Evolutionary conservation across 2,329 filamentous ascomycete species (phyloP), one percentile per base, ranked within the genome.

Genomic region (Ophiostoma tasmaniense): DNA sequence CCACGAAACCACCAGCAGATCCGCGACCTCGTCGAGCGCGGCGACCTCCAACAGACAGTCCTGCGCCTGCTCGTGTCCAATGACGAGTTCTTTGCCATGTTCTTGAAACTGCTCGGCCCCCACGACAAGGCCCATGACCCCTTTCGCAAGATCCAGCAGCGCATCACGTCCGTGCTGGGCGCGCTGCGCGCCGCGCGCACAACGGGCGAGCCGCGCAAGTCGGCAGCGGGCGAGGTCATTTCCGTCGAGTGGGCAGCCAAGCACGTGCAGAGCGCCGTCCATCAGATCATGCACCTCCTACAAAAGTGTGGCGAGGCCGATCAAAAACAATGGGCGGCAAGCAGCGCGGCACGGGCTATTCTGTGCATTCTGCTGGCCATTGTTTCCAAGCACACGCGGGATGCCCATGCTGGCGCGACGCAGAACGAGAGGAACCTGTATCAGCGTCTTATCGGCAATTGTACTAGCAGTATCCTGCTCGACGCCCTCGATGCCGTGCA

Each of bases 51-150:
- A 71, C 77, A 78, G 62, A 85, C 83, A 2, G 74, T 87, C 17
- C 81, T 84, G 71, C 81, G 81, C 67, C 84, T 87, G 76, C 78
- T 87, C 20, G 77, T 86, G 28, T 79, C 81, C 71, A 85, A 85
- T 73, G 79, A 84, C 74, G 80, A 82, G 55, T 82, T 87, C 76
- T 84, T 86, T 74, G 77, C 82, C 67, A 82, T 84, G 76, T 83
- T 87, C 70, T 78, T 81, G 64, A 79, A 80, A 20, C 76, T 80
- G 10, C 79, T 82, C 68, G 76, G 77, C n/a, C 78, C 83, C 2
- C 75, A 77, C 64, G 82, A 83, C 69, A 76, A 77, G 30, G 76
- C 81, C 42, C 80, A 79, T 55, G 81, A 84, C 71, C 78, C 78
- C 3, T 85, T 85, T 70, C 79, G 80, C 66, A 80, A 79, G 64